Evolutionary conservation across 2,329 filamentous ascomycete genomes (phyloP), one percentile per base, ranked within the genome.

Genomic region (Pseudocercospora eumusae): DNA sequence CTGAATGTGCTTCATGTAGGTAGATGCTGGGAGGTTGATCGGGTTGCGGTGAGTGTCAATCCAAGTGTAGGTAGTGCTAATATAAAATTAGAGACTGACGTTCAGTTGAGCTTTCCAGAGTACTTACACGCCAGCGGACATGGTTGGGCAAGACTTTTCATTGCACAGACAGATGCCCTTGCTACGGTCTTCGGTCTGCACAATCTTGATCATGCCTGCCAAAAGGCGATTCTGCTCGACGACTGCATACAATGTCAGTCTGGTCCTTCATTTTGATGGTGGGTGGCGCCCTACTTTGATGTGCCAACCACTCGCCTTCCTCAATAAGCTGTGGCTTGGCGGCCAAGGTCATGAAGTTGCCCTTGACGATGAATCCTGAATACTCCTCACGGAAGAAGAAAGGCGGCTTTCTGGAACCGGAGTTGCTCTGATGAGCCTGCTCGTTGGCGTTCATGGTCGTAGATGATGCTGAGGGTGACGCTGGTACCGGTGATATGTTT

Each of bases 61-160:
- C 93, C 93, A 98, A 54, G 93, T 97, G 77, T 96, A 98, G 25
- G 92, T 96, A 77, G 96, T 89, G 71, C 95, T 96, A n/a, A 20
- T 27, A 8, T 20, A 20, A 56, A n/a, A 52, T 57, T 55, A 33
- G 55, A 20, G 18, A 23, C 11, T 61, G 25, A 33, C 40, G 15
- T 55, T 8, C 10, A 23, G 23, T 40, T 25, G 28, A 44, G 28
- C 44, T 18, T 50, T 8, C 3, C 54, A 31, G 18, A 21, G n/a
- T n/a, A 87, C 92, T 82, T 82, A 96, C 93, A 87, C 84, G 77
- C 93, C 93, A 71, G 95, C 95, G 62, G 93, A 96, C 91, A 96
- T 97, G 63, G 90, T 91, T 52, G 93, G 92, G 73, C 93, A 98
- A 54, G 85, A 88, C 62, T 86, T 85, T 44, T 89, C 82, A 75